phyloP scores from a whole-genome alignment of 345 rosid genomes.

The Euphorbia pulcherrima region DNA sequence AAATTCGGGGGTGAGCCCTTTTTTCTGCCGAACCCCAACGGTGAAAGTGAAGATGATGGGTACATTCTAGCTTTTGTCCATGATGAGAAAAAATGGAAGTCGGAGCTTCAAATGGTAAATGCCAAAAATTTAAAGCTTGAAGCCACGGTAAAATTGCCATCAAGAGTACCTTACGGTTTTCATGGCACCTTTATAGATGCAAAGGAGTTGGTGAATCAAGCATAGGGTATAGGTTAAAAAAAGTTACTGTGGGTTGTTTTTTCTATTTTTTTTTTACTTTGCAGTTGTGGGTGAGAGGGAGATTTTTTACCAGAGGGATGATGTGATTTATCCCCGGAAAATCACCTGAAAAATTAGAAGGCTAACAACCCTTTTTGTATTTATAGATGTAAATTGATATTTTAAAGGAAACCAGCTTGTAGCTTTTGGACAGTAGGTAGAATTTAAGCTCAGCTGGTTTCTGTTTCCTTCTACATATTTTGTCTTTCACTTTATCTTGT shows the following conservation, averaged over 20 bases:
- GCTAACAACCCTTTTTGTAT: constrained; percentile 13
- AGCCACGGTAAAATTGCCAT: constrained; percentile 72
- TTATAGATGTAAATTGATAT: not conserved
- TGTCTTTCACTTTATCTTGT: no score
- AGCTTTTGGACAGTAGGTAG: constrained; percentile 42
- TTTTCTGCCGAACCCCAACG: constrained; percentile 44
- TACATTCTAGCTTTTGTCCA: constrained; percentile 74
- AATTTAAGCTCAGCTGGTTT: constrained; percentile 56
- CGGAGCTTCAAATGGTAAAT: constrained; percentile 79
- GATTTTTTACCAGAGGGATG: constrained; percentile 49
- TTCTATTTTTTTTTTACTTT: no score
- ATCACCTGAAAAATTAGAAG: constrained; percentile 20
- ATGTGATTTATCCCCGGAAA: constrained; percentile 39
- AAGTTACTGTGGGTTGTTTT: no score
- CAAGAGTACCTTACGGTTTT: constrained; percentile 92
- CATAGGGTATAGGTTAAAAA: no score
- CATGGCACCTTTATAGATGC: constrained; percentile 85
- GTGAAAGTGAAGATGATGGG: constrained; percentile 73
- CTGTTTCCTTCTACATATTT: constrained; percentile 13
- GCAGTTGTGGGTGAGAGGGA: not conserved
- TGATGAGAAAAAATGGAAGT: constrained; percentile 69
- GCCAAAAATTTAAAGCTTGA: constrained; percentile 58
- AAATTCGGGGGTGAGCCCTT: constrained; percentile 87
- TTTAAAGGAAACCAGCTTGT: constrained; percentile 34
- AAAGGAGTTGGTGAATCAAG: constrained; percentile 61